phyloP scores from a whole-genome alignment of 345 rosid species.

The Lumnitzera littorea region DNA sequence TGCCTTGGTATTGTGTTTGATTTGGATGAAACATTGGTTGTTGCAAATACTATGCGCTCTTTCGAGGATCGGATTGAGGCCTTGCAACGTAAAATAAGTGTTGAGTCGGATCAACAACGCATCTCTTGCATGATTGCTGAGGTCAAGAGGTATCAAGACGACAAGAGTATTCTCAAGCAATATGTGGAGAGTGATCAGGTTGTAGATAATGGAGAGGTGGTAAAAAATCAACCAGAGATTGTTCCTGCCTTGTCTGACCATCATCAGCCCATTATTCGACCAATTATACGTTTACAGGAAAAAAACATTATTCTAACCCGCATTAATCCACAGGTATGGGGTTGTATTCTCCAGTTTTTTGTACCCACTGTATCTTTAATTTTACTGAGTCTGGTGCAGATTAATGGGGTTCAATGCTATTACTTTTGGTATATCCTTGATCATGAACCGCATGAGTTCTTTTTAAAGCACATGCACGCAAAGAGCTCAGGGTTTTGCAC shows the following conservation, averaged over 20 bases:
- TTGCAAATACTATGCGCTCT: conserved; percentile 94
- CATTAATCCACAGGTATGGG: conserved; percentile 83
- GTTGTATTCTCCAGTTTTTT: not conserved
- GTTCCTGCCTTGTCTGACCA: conserved; percentile 79
- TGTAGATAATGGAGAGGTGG: conserved; percentile 83
- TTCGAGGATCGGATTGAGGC: conserved; percentile 90
- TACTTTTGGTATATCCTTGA: not conserved
- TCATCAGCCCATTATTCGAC: conserved; percentile 72
- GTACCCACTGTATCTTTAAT: not conserved
- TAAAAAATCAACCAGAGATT: conserved; percentile 62
- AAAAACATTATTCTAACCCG: conserved; percentile 91
- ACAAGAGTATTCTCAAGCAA: conserved; percentile 82
- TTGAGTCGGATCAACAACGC: conserved; percentile 75
- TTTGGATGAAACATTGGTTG: conserved; percentile 93
- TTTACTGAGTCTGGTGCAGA: too few species aligned
- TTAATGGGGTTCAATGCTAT: too few species aligned
- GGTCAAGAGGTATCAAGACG: conserved; percentile 89
- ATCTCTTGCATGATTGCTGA: conserved; percentile 65
- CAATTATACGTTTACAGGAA: conserved; percentile 79
- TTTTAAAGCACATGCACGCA: not conserved
- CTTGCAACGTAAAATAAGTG: conserved; percentile 61
- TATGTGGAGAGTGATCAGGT: conserved; percentile 90
- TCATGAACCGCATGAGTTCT: too few species aligned
- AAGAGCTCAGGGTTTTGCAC: too few species aligned
- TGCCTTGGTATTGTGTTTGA: conserved; percentile 98